Evolutionary conservation across 1,139 yeast genomes (phyloP).

Genomic region (Debaryomyces coudertii): DNA sequence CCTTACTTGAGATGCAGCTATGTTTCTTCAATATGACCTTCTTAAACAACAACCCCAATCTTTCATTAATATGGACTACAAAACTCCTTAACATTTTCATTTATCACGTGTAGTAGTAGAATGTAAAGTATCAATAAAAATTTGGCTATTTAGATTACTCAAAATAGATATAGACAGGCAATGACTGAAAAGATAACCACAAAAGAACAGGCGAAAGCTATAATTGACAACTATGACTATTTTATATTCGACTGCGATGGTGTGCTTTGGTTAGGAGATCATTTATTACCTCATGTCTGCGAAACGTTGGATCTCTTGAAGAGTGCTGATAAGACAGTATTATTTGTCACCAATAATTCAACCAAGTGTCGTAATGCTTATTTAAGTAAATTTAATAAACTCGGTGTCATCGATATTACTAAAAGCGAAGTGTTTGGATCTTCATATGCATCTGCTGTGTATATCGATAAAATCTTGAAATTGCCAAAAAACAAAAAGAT

Average conservation of each 20-base stretch:
- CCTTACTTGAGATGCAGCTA: neutral
- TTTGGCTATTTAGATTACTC: neutral
- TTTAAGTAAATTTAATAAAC: slow-evolving; percentile 69
- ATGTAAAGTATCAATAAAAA: neutral
- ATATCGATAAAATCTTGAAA: slow-evolving; percentile 73
- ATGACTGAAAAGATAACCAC: slow-evolving; percentile 28
- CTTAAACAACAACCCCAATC: neutral
- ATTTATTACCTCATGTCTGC: slow-evolving; percentile 42
- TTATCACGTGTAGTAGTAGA: slow-evolving; percentile 1
- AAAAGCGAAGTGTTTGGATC: slow-evolving; percentile 87
- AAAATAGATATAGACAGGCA: neutral
- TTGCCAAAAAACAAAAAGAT: slow-evolving; percentile 61
- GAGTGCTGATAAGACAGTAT: slow-evolving; percentile 55
- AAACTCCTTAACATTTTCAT: neutral
- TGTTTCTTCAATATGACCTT: neutral
- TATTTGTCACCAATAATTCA: slow-evolving; percentile 94
- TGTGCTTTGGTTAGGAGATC: slow-evolving; percentile 53
- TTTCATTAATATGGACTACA: neutral
- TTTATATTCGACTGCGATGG: slow-evolving; percentile 54
- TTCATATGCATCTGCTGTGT: slow-evolving; percentile 88
- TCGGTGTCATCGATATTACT: slow-evolving; percentile 66
- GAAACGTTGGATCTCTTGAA: slow-evolving; percentile 45
- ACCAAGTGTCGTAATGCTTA: slow-evolving; percentile 85
- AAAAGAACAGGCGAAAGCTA: slow-evolving; percentile 23
- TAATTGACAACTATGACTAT: slow-evolving; percentile 40